Percentiles rank a stretch among this genome's conserved stretches.
Conservation (phyloP, 306 rosid genomes). For the Medicago arabica region DNA sequence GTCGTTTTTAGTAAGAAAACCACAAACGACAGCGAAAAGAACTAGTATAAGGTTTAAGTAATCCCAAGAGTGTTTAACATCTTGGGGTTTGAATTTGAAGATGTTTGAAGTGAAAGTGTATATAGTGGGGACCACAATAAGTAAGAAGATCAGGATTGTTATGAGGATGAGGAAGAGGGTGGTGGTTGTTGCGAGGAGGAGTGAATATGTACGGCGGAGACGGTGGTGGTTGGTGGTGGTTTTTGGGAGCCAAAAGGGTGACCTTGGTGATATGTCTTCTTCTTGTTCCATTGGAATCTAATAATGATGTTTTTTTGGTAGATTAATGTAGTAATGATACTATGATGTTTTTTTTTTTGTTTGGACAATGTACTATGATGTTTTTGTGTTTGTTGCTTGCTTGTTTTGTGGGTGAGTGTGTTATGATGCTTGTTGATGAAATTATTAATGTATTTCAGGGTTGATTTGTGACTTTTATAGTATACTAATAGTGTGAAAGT, state of each 20-base stretch:
- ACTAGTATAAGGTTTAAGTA: slow-evolving; percentile 75
- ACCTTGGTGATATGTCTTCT: slow-evolving; percentile 45
- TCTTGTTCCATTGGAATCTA: slow-evolving; percentile 51
- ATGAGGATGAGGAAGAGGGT: slow-evolving; percentile 52
- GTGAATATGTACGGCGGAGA: slow-evolving; percentile 63
- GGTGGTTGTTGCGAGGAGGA: slow-evolving; percentile 57
- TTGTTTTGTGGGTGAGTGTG: slow-evolving; percentile 22
- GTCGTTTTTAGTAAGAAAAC: slow-evolving; percentile 67
- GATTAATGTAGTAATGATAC: too few relatives aligned
- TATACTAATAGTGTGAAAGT: background rate
- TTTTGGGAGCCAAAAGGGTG: slow-evolving; percentile 69
- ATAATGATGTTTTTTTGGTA: slow-evolving; percentile 1
- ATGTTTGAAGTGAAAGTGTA: slow-evolving; percentile 60
- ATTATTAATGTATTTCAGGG: background rate
- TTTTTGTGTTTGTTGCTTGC: too few relatives aligned
- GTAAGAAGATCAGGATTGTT: slow-evolving; percentile 45
- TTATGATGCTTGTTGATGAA: slow-evolving; percentile 6
- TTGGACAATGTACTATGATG: background rate
- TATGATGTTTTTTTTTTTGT: background rate
- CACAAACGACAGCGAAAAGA: slow-evolving; percentile 88
- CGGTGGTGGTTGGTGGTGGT: slow-evolving; percentile 43
- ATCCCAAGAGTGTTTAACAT: slow-evolving; percentile 78
- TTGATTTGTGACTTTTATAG: background rate
- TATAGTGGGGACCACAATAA: slow-evolving; percentile 58
- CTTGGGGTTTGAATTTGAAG: slow-evolving; percentile 64